Evolutionary conservation across 371 early-diverging fungal species (phyloP), one percentile per base, ranked within the genome.

Genomic region (Rhizomucor pusillus): DNA sequence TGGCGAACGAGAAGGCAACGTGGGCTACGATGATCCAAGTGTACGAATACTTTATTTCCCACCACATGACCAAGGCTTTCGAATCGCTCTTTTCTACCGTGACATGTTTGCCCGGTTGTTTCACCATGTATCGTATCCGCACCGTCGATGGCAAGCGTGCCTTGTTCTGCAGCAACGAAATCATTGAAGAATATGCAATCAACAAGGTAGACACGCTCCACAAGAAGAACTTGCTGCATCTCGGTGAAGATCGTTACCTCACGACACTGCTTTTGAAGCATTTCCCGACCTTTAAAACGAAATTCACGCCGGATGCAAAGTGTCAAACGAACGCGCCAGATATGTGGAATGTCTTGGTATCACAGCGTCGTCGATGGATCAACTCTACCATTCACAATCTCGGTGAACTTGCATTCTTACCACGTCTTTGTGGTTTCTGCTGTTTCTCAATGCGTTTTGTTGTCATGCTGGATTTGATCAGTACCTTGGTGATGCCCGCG

Each of bases 1-100:
- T 96, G 34, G 84, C 92, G 11, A 96, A 97, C 69, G 91, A 92
- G 60, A 90, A 91, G 56, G 82, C 83, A 54, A 87, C 92, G 14
- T 93, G 91, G 91, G 91, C 94, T n/a, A 97, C 99, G 3, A 97
- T 97, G 94, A 95, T 99, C 69, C 99, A 99, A 69, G 98, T 99
- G 23, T 97, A 94, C 75, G 96, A 96, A 65, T 97, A 99, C 84
- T 99, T 95, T 67, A 98, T 99, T 54, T 96, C 97, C 34, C 99
- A 99, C 75, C 96, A 98, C 67, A 71, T 99, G 59, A 87, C 94
- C 45, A 99, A 99, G 75, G 91, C 99, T 0, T 99, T 99, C 78
- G 99, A 99, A 78, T 95, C 95, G 22, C 86, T 99, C 40, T 99
- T 99, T 66, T 99, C 99, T 1, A 82, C 90, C 29, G 97, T 97